Percentiles rank a stretch among this genome's conserved stretches.
Conservation (phyloP, 768 basidiomycete species). For the Lentinula raphanica region DNA sequence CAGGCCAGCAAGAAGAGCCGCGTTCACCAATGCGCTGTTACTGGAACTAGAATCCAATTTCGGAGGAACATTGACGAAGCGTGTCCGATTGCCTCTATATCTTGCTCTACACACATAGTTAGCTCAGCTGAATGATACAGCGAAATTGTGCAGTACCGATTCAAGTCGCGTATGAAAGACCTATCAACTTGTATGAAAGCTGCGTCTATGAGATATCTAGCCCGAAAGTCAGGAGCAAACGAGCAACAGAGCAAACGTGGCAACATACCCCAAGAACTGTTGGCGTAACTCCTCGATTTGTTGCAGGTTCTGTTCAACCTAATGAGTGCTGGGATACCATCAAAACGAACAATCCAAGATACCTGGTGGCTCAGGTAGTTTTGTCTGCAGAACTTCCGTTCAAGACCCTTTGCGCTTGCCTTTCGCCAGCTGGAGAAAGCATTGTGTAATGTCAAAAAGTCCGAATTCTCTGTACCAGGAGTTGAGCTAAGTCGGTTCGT, state of each 20-base stretch:
- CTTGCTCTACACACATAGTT: constrained; percentile 48
- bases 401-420: constrained; percentile 58
- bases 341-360: constrained; percentile 11
- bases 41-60: constrained; percentile 66
- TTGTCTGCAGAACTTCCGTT: constrained; percentile 71
- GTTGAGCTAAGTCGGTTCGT: constrained; percentile 2
- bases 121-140: constrained; percentile 2
- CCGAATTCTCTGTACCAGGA: constrained; percentile 68
- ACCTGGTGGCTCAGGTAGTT: constrained; percentile 85
- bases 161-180: constrained; percentile 64
- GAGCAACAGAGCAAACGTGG: neutral
- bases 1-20: constrained; percentile 78
- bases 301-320: constrained; percentile 64
- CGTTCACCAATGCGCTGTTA: constrained; percentile 65
- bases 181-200: constrained; percentile 70
- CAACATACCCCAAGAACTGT: constrained; percentile 67
- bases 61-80: constrained; percentile 70
- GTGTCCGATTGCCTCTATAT: constrained; percentile 66
- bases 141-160: constrained; percentile 36
- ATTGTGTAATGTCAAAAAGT: constrained; percentile 90
- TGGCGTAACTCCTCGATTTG: constrained; percentile 96
- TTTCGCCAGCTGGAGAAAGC: constrained; percentile 86
- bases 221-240: no score
- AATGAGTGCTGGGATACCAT: neutral
- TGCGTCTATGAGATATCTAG: constrained; percentile 89